Base-by-base conservation (phyloP, 352 stramenopile species). In the Thalassiosira ordinaria region DNA sequence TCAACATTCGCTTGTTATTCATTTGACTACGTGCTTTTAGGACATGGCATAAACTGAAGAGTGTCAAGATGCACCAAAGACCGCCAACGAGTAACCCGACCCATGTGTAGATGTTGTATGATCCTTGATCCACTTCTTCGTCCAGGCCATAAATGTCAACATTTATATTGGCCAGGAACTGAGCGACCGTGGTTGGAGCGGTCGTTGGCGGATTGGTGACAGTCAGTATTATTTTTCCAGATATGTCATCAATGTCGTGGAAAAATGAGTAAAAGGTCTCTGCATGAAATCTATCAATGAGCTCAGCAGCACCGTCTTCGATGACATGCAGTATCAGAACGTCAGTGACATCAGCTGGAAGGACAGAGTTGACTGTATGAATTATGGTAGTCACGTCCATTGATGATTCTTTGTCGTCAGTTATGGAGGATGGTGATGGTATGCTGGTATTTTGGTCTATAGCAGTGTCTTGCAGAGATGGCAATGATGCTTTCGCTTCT, bases 321-420 rank as follows among this genome's bases (percentile, higher is more conserved):
- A 68, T 41, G 26, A 57, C 39, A 46, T 57, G 41, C 41, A 68
- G 39, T 13, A 68, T 18, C 6, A 68, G 44, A 11, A 44, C 49
- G 14, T 13, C 27, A n/a, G 60, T 31, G n/a, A 57, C 27, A 44
- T 22, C 14, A 29, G 41, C 16, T 26, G 60, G 60, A n/a, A 68
- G 60, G 0, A 57, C 14, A 1, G 60, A 56, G 26, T 44, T 68
- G 20, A 22, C 22, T 35, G 44, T 57, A 11, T 46, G 24, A 16
- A 68, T 57, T 33, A 57, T 68, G 9, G 60, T 68, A 35, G 60
- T 68, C 16, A 68, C 16, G 1, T 68, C 60, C 20, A 68, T 68
- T 1, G 35, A 29, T n/a, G n/a, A n/a, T n/a, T n/a, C n/a, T n/a
- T n/a, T n/a, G n/a, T n/a, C n/a, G n/a, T n/a, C n/a, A n/a, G n/a